A percentile compares a stretch with the other conserved stretches of the same genome.
phyloP scores from a whole-genome alignment of 2,329 filamentous ascomycete genomes.

The Aspergillus glaucus region DNA sequence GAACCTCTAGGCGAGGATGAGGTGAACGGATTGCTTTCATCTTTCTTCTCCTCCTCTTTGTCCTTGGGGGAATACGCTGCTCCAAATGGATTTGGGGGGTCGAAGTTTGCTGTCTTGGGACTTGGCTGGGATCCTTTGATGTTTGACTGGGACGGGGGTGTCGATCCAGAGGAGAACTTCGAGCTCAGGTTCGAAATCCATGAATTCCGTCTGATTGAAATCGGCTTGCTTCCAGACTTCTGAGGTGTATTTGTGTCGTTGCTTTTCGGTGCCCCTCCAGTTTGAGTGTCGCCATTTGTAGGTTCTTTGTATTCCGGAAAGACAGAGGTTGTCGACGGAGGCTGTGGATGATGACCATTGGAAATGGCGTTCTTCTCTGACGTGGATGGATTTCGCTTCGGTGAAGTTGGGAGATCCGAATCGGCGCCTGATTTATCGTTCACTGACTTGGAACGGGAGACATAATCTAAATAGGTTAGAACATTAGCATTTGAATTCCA shows the following conservation, averaged over 20 bases:
- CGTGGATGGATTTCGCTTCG: conserved; percentile 6
- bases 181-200: conserved; percentile 94
- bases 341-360: conserved; percentile 15
- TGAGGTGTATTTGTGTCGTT: conserved; percentile 8
- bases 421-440: conserved; percentile 23
- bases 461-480: conserved; percentile 18
- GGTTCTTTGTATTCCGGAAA: conserved; percentile 10
- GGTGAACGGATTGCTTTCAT: conserved; percentile 23
- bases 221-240: conserved; percentile 24
- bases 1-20: conserved; percentile 67
- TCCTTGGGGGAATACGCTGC: conserved; percentile 36
- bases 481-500: not conserved
- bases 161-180: conserved; percentile 66
- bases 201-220: conserved; percentile 59
- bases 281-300: conserved; percentile 9
- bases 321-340: conserved; percentile 9
- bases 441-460: conserved; percentile 31
- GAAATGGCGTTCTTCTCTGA: conserved; percentile 18
- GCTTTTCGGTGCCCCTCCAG: conserved; percentile 13
- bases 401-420: conserved; percentile 12
- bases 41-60: conserved; percentile 38
- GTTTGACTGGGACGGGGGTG: conserved; percentile 33
- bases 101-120: conserved; percentile 29
- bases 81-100: conserved; percentile 40
- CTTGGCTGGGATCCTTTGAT: conserved; percentile 24